Evolutionary conservation across 345 rosid species (phyloP).

Genomic region (Raphanus sativus): DNA sequence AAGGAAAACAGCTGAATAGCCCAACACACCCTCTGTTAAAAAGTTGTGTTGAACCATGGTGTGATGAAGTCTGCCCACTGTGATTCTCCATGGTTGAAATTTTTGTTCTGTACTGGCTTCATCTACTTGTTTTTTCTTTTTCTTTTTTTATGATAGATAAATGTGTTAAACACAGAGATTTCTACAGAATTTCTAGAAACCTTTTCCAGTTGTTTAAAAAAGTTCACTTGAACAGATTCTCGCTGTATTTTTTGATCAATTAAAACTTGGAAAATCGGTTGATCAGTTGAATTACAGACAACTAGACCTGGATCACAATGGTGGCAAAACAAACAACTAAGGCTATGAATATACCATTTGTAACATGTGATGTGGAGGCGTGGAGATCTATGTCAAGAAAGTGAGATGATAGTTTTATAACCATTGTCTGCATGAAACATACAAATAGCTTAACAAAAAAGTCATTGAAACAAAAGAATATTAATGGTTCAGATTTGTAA

Average conservation of each 20-base stretch:
- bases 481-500: background rate
- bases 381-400: no score
- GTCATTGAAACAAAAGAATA: no score
- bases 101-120: conserved; percentile 25
- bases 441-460: no score
- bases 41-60: conserved; percentile 15
- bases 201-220: background rate
- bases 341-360: no score
- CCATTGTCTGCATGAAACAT: no score
- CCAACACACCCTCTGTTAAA: background rate
- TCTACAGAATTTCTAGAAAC: background rate
- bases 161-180: background rate
- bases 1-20: conserved; percentile 49
- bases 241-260: background rate
- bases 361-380: no score
- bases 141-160: background rate
- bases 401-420: no score
- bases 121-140: background rate
- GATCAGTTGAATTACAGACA: background rate
- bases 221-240: background rate
- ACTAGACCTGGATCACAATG: no score
- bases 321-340: no score
- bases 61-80: background rate
- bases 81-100: conserved; percentile 28
- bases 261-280: background rate